Evolutionary conservation across 1,284 basidiomycete genomes (phyloP).

Genomic region (Ustilago trichophora): DNA sequence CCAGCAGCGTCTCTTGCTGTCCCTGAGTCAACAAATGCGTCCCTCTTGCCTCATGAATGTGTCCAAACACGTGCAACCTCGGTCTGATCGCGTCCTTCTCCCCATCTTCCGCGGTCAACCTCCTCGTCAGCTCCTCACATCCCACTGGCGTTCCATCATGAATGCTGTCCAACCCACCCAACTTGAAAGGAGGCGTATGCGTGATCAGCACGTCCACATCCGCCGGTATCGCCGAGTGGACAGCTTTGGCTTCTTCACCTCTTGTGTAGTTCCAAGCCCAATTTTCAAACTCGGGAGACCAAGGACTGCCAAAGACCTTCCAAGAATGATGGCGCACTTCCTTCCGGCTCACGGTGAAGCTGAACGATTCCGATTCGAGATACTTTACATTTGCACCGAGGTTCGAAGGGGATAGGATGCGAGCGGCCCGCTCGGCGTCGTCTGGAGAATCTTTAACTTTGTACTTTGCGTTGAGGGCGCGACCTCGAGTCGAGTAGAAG

Average conservation of each 20-base stretch:
- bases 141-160: slow-evolving; percentile 39
- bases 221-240: slow-evolving; percentile 15
- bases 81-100: slow-evolving; percentile 25
- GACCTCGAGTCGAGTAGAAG: slow-evolving; percentile 27
- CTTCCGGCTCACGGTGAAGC: slow-evolving; percentile 20
- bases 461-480: slow-evolving; percentile 27
- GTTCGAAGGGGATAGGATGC: neutral
- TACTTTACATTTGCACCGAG: slow-evolving; percentile 10
- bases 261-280: slow-evolving; percentile 54
- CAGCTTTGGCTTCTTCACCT: slow-evolving; percentile 10
- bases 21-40: slow-evolving; percentile 10
- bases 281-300: slow-evolving; percentile 39
- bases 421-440: slow-evolving; percentile 4
- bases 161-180: slow-evolving; percentile 32
- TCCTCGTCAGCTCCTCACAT: slow-evolving; percentile 40
- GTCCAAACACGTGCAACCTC: slow-evolving; percentile 40
- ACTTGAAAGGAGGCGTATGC: slow-evolving; percentile 23
- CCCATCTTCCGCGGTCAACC: neutral
- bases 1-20: slow-evolving; percentile 27
- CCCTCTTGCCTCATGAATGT: slow-evolving; percentile 48
- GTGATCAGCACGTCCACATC: slow-evolving; percentile 46
- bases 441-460: slow-evolving; percentile 8
- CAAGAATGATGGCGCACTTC: slow-evolving; percentile 17
- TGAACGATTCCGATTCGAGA: slow-evolving; percentile 18
- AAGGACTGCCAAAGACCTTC: slow-evolving; percentile 46